Percentiles rank a stretch among this genome's conserved stretches.
phyloP scores from a whole-genome alignment of 306 rosid genomes.

The Comarum palustre region DNA sequence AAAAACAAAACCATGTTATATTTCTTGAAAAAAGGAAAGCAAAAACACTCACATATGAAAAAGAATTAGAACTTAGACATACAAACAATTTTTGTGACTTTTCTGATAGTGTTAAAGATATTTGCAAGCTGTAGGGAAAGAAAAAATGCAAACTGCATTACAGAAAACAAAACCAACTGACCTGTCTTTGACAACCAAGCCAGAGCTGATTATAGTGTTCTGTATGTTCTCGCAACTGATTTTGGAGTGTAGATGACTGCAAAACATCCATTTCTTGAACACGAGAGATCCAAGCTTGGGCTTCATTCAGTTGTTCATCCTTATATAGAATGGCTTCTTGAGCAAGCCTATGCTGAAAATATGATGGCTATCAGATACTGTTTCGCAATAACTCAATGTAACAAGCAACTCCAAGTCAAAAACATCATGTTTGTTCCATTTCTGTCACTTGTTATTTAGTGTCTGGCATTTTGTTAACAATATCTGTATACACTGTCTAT shows the following conservation, averaged over 20 bases:
- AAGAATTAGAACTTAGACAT: not conserved
- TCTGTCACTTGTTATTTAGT: slow-evolving; percentile 1
- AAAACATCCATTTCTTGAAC: slow-evolving; percentile 91
- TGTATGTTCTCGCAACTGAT: slow-evolving; percentile 82
- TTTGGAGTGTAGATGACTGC: slow-evolving; percentile 85
- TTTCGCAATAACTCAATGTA: slow-evolving; percentile 1
- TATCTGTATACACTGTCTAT: not conserved
- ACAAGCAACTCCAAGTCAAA: slow-evolving; percentile 7
- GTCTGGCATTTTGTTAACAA: slow-evolving; percentile 2
- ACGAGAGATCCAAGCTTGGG: slow-evolving; percentile 90
- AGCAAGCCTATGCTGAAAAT: slow-evolving; percentile 85
- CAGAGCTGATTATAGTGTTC: slow-evolving; percentile 95
- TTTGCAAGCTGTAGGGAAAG: not conserved
- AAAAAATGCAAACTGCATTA: not conserved
- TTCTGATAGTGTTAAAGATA: not conserved
- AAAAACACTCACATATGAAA: not conserved
- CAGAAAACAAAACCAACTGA: slow-evolving; percentile 29
- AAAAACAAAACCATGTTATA: not conserved
- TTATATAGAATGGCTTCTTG: slow-evolving; percentile 79
- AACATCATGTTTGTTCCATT: not conserved
- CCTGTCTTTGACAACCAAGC: slow-evolving; percentile 96
- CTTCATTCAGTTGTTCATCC: slow-evolving; percentile 90
- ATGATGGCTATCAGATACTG: slow-evolving; percentile 26
- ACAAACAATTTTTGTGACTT: not conserved
- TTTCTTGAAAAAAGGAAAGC: not conserved